Base-by-base conservation (phyloP, 495 filamentous ascomycete species). In the Daldinia concentrica region DNA sequence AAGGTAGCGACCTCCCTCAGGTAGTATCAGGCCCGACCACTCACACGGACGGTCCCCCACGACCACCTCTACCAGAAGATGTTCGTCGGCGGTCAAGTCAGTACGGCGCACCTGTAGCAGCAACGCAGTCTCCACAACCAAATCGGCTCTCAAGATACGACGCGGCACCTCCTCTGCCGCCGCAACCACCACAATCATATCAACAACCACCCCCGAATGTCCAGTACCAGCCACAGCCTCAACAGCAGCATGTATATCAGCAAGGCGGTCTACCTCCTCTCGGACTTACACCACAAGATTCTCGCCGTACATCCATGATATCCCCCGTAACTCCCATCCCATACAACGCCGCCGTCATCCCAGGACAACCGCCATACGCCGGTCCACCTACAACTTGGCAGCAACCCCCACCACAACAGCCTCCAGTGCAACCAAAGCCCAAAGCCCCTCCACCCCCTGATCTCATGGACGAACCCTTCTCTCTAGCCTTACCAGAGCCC, bases 401-500 rank as follows among this genome's bases (percentile, higher is more conserved):
- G 29, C 72, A 72, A 15, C 63, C 68, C 41, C 59, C 22, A 27
- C 74, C 34, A 12, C 71, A 74, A 12, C 56, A 69, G 50, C 74
- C 75, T 6, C 71, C 62, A 30, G 69, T 62, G n/a, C 80, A 80
- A 58, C 66, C 74, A 0, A 64, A 74, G 24, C 79, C 74, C 27
- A 85, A 84, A 66, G 78, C 82, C 3, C 86, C 87, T 50, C 88
- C 91, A 0, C 86, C 88, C 1, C 85, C 85, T 0, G 90, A 97
- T 74, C 85, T 97, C 55, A 78, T 87, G 74, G 83, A 87, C 72
- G 79, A 90, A 87, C 76, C 91, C 86, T 69, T 93, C 82, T 64
- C 89, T 83, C 62, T 93, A 19, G 79, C 90, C 55, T 85, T 94
- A 34, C 90, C 92, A 11, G 79, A 88, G 9, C 80, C 87, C 51